Conservation (phyloP, 2,329 filamentous ascomycete genomes). For the Immersiporthe knoxdaviesiana region DNA sequence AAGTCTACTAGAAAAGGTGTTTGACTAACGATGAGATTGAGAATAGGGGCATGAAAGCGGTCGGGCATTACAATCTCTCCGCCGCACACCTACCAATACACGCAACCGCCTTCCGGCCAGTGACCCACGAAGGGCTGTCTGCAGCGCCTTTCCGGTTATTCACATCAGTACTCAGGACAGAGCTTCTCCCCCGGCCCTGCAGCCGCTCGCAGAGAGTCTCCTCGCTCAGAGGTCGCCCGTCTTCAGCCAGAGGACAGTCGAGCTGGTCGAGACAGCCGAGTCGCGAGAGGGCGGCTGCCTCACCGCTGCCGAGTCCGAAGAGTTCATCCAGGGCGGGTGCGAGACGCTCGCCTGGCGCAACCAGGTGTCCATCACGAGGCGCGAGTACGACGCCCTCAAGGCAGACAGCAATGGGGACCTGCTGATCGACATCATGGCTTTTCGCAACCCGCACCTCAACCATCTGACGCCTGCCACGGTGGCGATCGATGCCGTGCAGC, state of each 20-base stretch:
- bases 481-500: constrained; percentile 51
- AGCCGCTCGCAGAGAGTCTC: constrained; percentile 38
- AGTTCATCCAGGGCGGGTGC: constrained; percentile 48
- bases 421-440: constrained; percentile 43
- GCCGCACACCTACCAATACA: constrained; percentile 53
- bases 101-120: constrained; percentile 55
- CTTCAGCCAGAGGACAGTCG: constrained; percentile 44
- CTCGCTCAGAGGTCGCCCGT: constrained; percentile 43
- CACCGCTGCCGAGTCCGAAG: constrained; percentile 36
- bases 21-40: background rate
- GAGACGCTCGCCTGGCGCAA: constrained; percentile 52
- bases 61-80: constrained; percentile 57
- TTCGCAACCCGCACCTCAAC: constrained; percentile 53
- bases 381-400: constrained; percentile 46
- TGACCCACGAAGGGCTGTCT: constrained; percentile 23
- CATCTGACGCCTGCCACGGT: constrained; percentile 56
- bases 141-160: constrained; percentile 44
- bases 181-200: constrained; percentile 40
- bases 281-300: constrained; percentile 34
- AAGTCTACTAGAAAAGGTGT: background rate
- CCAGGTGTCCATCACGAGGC: constrained; percentile 16
- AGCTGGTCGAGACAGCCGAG: constrained; percentile 43
- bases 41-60: constrained; percentile 47
- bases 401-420: constrained; percentile 24
- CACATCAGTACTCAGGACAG: constrained; percentile 41